Percentiles rank a stretch among this genome's conserved stretches.
Evolutionary conservation across 1,139 yeast genomes (phyloP).

Genomic region (Pichia terricola): DNA sequence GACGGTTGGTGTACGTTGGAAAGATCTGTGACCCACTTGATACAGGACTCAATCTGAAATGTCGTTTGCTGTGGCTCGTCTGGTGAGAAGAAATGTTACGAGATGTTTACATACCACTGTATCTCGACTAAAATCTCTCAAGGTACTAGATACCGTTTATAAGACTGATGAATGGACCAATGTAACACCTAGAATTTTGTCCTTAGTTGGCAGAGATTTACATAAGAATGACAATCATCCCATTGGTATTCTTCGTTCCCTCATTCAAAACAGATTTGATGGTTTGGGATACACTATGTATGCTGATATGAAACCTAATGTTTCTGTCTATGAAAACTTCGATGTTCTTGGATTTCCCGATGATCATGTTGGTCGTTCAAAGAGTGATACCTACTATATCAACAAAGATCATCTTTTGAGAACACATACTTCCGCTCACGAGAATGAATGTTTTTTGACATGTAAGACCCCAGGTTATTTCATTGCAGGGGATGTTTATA

Average conservation of each 20-base stretch:
- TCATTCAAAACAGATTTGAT: conserved; percentile 60
- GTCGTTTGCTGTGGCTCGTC: no score
- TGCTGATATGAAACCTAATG: conserved; percentile 77
- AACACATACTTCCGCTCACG: conserved; percentile 97
- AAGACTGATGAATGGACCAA: conserved; percentile 76
- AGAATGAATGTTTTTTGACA: conserved; percentile 64
- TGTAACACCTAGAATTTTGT: conserved; percentile 65
- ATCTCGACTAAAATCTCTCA: conserved; percentile 14
- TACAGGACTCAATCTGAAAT: no score
- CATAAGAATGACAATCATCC: conserved; percentile 78
- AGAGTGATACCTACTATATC: conserved; percentile 85
- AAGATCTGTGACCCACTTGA: no score
- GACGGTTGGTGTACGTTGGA: no score
- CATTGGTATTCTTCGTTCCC: conserved; percentile 69
- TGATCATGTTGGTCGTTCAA: conserved; percentile 91
- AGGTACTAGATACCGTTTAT: conserved; percentile 44
- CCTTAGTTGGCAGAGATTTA: conserved; percentile 60
- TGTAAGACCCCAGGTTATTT: conserved; percentile 78
- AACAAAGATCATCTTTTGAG: conserved; percentile 57
- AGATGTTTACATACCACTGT: no score
- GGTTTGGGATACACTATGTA: conserved; percentile 71
- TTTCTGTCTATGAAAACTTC: conserved; percentile 73
- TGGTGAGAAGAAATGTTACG: no score
- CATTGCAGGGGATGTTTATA: conserved; percentile 90
- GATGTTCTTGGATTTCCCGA: conserved; percentile 85